Evolutionary conservation across 2,329 filamentous ascomycete genomes (phyloP), one percentile per base, ranked within the genome.

Genomic region (Paecilomyces sp.): DNA sequence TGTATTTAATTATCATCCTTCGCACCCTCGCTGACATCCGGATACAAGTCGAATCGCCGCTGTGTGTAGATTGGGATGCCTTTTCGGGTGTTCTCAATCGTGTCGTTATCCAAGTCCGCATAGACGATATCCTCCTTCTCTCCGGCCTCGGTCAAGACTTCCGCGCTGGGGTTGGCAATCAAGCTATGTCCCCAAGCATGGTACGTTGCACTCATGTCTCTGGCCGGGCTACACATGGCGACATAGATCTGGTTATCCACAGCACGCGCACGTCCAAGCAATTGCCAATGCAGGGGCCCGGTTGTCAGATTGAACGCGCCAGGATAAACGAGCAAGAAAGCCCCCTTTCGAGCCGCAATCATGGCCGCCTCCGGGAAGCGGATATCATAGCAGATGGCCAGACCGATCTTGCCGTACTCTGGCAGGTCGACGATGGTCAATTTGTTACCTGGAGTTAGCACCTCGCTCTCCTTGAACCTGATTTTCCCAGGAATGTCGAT

Each of bases 221-320:
- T 82, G 33, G 93, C 92, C 0, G 94, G 94, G 71, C 90, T 94
- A 78, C 94, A 99, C 73, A 99, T 77, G 34, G 87, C 94, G 12
- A 97, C 92, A 74, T 95, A 97, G 9, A 95, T 80, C 80, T 99
- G 92, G 72, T 97, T 97, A 71, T 99, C 93, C 67, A 96, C 83
- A 4, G 93, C 94, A 63, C 94, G 82, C 13, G 89, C 92, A 65
- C 90, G 84, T 0, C 88, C 93, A 68, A 90, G 85, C 65, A 99
- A 78, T 60, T 87, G 83, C 94, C 94, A 99, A 76, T 99, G 94
- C 74, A 97, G 76, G 5, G 90, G 88, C 0, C 94, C 94, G 0
- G 94, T 99, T 0, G 92, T 96, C 61, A 90, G 81, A 76, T 97
- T 99, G 82, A 99, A 99, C 0, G 94, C 94, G n/a, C 92, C 94